Evolutionary conservation across 345 rosid species (phyloP).

Genomic region (Syzygium jambos): DNA sequence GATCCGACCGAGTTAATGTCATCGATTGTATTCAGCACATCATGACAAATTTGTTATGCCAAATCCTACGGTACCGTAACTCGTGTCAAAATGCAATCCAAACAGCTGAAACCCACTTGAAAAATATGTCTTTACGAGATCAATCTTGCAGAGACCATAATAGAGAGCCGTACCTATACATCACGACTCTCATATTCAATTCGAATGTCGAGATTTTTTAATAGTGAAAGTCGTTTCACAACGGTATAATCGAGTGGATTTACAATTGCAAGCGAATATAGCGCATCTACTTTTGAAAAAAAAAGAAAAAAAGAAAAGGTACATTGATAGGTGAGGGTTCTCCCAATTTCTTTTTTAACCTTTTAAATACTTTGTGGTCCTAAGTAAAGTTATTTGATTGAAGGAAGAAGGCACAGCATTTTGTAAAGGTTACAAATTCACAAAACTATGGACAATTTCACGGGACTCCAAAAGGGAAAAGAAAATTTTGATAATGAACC

Average conservation of each 20-base stretch:
- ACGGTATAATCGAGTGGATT: accelerated
- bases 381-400: not conserved
- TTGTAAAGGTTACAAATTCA: not conserved
- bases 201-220: not conserved
- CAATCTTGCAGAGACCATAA: not conserved
- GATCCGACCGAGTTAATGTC: not conserved
- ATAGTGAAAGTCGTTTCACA: not conserved
- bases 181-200: not conserved
- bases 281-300: not conserved
- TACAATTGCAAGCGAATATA: accelerated
- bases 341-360: not conserved
- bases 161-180: accelerated
- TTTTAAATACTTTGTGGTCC: not conserved
- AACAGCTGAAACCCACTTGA: accelerated
- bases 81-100: accelerated
- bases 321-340: not conserved
- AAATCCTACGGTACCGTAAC: accelerated
- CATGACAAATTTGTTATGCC: not conserved
- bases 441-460: not conserved
- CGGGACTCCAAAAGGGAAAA: not conserved
- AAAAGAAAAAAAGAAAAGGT: not conserved
- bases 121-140: not conserved
- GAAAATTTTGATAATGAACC: not conserved
- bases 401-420: not conserved
- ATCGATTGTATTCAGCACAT: not conserved